phyloP scores from a whole-genome alignment of 768 basidiomycete species.

The Serendipita sp. region DNA sequence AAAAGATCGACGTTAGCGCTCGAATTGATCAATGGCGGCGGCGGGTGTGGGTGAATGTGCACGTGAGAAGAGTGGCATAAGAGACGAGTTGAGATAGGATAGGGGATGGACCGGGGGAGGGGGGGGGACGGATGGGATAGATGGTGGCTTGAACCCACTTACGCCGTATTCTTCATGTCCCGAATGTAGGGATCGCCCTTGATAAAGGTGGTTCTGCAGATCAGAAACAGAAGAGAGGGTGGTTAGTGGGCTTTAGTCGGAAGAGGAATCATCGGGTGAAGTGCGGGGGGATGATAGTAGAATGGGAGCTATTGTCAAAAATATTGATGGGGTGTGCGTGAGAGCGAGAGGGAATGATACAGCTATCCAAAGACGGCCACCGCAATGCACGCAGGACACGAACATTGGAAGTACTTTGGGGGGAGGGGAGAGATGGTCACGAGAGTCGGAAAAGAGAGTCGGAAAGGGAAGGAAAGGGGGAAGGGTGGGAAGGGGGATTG shows the following conservation, averaged over 20 bases:
- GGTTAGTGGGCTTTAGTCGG: slow-evolving; percentile 4
- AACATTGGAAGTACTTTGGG: too few species aligned
- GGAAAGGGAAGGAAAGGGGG: background rate
- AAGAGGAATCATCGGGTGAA: too few species aligned
- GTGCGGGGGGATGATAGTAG: too few species aligned
- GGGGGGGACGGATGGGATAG: background rate
- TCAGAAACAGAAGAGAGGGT: slow-evolving; percentile 17
- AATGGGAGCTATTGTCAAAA: background rate
- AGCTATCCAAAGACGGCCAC: too few species aligned
- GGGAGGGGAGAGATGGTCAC: too few species aligned
- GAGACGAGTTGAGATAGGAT: background rate
- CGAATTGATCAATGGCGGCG: too few species aligned
- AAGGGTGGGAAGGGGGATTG: background rate
- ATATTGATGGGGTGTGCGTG: background rate
- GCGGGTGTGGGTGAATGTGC: background rate
- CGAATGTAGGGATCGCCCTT: slow-evolving; percentile 98
- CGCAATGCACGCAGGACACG: too few species aligned
- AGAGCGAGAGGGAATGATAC: too few species aligned
- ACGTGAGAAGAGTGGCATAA: background rate
- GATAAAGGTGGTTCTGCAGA: slow-evolving; percentile 27
- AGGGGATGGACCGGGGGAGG: background rate
- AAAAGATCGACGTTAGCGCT: background rate
- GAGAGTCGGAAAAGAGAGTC: background rate
- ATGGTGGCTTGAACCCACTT: slow-evolving; percentile 19
- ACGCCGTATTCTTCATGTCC: slow-evolving; percentile 99